Percentiles rank a stretch among this genome's conserved stretches.
Evolutionary conservation across 2,329 filamentous ascomycete genomes (phyloP).

Genomic region (Penicillium sp.): DNA sequence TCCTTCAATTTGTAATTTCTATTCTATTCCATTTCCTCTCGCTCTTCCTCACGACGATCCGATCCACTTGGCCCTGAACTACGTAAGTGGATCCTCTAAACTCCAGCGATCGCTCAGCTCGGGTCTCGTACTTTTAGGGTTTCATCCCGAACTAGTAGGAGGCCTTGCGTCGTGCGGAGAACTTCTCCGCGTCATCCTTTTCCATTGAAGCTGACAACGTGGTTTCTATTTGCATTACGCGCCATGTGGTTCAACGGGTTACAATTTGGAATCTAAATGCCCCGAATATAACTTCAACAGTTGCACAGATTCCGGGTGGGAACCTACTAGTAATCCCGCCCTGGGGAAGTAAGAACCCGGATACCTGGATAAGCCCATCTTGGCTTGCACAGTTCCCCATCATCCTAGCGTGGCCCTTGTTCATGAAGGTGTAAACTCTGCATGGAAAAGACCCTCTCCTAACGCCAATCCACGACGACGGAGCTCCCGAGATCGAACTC

Average conservation of each 20-base stretch:
- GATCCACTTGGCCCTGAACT: constrained; percentile 2
- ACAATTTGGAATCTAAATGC: neutral
- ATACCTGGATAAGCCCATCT: constrained; percentile 17
- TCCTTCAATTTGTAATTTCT: neutral
- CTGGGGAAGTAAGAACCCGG: constrained; percentile 9
- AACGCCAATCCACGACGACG: constrained; percentile 13
- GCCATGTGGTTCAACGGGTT: constrained; percentile 11
- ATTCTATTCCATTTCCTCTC: neutral
- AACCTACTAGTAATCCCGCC: neutral
- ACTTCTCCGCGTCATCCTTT: neutral
- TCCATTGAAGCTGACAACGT: constrained; percentile 9
- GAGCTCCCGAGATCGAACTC: neutral
- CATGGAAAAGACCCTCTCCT: constrained; percentile 13
- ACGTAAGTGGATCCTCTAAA: neutral
- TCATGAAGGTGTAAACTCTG: constrained; percentile 14
- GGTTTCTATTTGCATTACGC: constrained; percentile 8
- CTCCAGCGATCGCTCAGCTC: constrained; percentile 6
- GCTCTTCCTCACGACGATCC: neutral
- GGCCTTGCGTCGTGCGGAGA: constrained; percentile 5
- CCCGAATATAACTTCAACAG: neutral
- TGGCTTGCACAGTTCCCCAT: constrained; percentile 3
- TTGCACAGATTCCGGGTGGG: neutral
- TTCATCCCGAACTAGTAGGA: neutral
- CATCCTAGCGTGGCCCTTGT: constrained; percentile 3
- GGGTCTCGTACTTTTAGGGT: neutral